phyloP scores from a whole-genome alignment of 2,329 filamentous ascomycete species.

The Trichoderma sp. region DNA sequence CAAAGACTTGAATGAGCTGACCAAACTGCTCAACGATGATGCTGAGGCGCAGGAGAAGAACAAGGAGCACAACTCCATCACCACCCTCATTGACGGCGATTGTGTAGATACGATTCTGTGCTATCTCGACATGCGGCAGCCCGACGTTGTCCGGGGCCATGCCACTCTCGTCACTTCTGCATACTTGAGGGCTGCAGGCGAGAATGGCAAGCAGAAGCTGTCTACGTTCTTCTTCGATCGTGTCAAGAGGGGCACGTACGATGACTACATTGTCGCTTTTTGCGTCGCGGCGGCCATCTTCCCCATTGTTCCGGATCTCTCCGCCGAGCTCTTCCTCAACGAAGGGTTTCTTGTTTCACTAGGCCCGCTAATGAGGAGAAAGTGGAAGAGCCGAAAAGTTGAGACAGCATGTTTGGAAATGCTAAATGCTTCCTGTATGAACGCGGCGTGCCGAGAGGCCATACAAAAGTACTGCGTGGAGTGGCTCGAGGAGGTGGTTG shows the following conservation, averaged over 20 bases:
- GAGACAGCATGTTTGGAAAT: conserved; percentile 86
- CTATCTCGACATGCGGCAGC: conserved; percentile 81
- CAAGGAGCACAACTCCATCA: conserved; percentile 51
- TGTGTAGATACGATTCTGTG: conserved; percentile 83
- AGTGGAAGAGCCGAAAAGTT: conserved; percentile 81
- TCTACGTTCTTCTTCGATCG: conserved; percentile 73
- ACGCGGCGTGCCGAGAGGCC: conserved; percentile 76
- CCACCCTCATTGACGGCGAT: conserved; percentile 68
- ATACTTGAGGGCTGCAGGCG: conserved; percentile 74
- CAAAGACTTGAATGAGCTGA: conserved; percentile 58
- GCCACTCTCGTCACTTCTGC: conserved; percentile 81
- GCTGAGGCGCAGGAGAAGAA: conserved; percentile 47
- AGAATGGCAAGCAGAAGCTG: conserved; percentile 70
- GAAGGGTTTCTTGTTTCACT: conserved; percentile 83
- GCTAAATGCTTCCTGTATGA: conserved; percentile 88
- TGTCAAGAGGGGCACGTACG: conserved; percentile 73
- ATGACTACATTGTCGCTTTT: conserved; percentile 88
- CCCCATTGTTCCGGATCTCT: conserved; percentile 76
- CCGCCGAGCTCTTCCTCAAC: conserved; percentile 77
- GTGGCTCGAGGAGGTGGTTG: conserved; percentile 84
- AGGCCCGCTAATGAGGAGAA: conserved; percentile 73
- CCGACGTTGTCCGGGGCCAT: conserved; percentile 72
- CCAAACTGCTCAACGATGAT: conserved; percentile 61
- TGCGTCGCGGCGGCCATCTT: conserved; percentile 90
- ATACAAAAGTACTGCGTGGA: conserved; percentile 81